These are phyloP conservation scores for Peronospora destructor DNA, from an alignment of 352 stramenopile genomes.

Conservation along the genomic window DNA sequence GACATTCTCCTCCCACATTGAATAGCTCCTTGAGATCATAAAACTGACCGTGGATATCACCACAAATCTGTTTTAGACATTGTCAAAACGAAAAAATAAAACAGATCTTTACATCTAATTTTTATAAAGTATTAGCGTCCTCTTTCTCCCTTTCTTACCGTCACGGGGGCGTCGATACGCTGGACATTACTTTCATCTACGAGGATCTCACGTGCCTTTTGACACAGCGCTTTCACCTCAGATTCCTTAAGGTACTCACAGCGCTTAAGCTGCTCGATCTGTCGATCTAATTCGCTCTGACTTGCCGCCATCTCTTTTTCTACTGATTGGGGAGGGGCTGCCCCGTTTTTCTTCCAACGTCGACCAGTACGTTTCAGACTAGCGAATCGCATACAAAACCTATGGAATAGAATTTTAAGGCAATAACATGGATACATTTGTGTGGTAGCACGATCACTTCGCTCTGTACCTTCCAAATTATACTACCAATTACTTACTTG, in stretches of 20 bases:
- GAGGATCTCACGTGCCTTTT: slow-evolving; percentile 97
- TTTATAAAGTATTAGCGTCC: not conserved
- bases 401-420: slow-evolving; percentile 7
- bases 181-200: slow-evolving; percentile 99
- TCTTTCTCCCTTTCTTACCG: slow-evolving; percentile 63
- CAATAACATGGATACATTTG: not conserved
- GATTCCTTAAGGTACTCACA: slow-evolving; percentile 98
- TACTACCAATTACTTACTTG: too few species aligned
- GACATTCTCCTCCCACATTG: slow-evolving; percentile 96
- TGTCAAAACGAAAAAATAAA: slow-evolving; percentile 3
- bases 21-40: slow-evolving; percentile 99
- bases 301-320: slow-evolving; percentile 56
- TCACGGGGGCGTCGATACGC: slow-evolving; percentile 97
- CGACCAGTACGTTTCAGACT: slow-evolving; percentile 21
- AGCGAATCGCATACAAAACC: slow-evolving; percentile 4
- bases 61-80: slow-evolving; percentile 88
- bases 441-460: not conserved
- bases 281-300: slow-evolving; percentile 80
- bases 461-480: too few species aligned
- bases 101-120: not conserved
- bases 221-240: slow-evolving; percentile 96
- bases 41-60: slow-evolving; percentile 99
- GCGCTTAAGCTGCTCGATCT: slow-evolving; percentile 88
- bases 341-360: not conserved
- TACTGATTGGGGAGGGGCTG: slow-evolving; percentile 19